Percentiles rank a stretch among this genome's conserved stretches.
Evolutionary conservation across 441 rosid species (phyloP).

Genomic region (Gossypium davidsonii): DNA sequence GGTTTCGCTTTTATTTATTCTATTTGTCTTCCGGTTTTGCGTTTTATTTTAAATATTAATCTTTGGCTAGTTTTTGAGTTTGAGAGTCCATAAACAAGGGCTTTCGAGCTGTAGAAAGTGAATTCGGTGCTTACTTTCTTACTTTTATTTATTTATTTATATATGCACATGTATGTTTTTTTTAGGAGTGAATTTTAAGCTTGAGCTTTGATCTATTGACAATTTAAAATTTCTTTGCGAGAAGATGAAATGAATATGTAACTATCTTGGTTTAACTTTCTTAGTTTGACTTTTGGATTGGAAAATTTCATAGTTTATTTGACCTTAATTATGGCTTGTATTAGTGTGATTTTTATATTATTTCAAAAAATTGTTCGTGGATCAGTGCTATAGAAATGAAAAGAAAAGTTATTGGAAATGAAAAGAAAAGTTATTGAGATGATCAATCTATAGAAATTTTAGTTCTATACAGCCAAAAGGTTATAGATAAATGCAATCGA

Average conservation of each 20-base stretch:
- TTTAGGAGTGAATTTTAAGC: constrained; percentile 3
- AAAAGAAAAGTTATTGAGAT: neutral
- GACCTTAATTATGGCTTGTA: neutral
- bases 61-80: neutral
- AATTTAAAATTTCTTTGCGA: neutral
- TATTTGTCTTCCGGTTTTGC: neutral
- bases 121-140: neutral
- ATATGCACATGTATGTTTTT: neutral
- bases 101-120: neutral
- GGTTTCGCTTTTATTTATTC: constrained; percentile 22
- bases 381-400: neutral
- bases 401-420: neutral
- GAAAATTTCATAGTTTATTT: constrained; percentile 4
- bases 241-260: neutral
- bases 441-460: neutral
- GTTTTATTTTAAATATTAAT: neutral
- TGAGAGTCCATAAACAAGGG: neutral
- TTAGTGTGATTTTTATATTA: neutral
- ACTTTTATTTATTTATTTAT: neutral
- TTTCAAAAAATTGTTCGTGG: neutral
- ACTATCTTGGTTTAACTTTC: neutral
- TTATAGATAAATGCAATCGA: neutral
- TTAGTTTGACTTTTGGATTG: neutral
- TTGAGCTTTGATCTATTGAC: constrained; percentile 3
- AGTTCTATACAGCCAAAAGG: neutral